Evolutionary conservation across 306 rosid genomes (phyloP).

Genomic region (Vigna hirtella): DNA sequence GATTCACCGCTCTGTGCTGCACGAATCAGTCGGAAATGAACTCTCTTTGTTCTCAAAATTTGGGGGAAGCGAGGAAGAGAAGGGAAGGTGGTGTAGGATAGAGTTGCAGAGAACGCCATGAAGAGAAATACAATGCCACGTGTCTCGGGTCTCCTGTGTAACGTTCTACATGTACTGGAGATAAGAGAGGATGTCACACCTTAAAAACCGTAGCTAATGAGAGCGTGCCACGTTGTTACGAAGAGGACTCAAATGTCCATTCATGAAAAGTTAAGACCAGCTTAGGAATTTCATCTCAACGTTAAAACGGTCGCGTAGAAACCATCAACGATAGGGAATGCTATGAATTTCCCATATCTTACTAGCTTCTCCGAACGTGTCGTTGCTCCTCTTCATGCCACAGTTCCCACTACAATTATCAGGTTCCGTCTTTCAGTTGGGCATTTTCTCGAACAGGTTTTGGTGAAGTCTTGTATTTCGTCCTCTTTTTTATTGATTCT

Average conservation of each 20-base stretch:
- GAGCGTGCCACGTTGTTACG: conserved; percentile 11
- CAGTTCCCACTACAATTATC: conserved; percentile 40
- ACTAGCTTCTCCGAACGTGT: conserved; percentile 44
- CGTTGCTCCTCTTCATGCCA: conserved; percentile 53
- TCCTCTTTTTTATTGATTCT: not conserved
- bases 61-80: conserved; percentile 52
- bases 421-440: conserved; percentile 47
- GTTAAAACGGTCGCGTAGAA: conserved; percentile 2
- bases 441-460: conserved; percentile 49
- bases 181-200: conserved; percentile 42
- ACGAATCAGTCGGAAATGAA: conserved; percentile 51
- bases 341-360: conserved; percentile 51
- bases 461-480: not conserved
- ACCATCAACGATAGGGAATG: not conserved
- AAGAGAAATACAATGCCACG: conserved; percentile 38
- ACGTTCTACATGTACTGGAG: conserved; percentile 13
- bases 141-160: conserved; percentile 28
- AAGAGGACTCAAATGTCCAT: conserved; percentile 7
- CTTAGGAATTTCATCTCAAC: not conserved
- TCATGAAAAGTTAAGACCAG: not conserved
- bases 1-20: conserved; percentile 69
- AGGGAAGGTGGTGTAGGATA: conserved; percentile 54
- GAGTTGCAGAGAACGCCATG: conserved; percentile 68
- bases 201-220: conserved; percentile 17
- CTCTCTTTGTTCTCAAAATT: conserved; percentile 54